Conservation (phyloP, 2,329 filamentous ascomycete species). For the Ceratocystis diversiconidia region DNA sequence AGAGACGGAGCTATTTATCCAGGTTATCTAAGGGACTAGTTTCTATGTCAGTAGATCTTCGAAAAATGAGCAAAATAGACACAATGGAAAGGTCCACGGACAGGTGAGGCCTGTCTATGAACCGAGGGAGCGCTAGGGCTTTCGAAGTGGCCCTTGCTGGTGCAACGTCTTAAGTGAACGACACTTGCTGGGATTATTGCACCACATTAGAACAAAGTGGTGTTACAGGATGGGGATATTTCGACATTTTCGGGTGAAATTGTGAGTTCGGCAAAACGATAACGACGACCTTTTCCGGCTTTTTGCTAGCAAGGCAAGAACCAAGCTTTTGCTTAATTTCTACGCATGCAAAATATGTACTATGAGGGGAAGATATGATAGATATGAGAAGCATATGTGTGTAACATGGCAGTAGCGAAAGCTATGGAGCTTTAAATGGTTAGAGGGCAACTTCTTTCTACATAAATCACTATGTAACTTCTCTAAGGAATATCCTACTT, state of each 20-base stretch:
- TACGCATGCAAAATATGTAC: not conserved
- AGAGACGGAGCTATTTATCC: not conserved
- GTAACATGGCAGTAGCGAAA: not conserved
- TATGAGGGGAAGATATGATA: too few relatives aligned
- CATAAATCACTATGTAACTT: not conserved
- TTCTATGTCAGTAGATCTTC: not conserved
- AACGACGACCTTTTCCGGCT: not conserved
- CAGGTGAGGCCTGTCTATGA: not conserved
- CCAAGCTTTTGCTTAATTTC: not conserved
- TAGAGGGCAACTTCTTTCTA: not conserved
- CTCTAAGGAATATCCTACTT: not conserved
- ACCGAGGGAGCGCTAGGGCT: not conserved
- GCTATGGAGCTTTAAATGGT: too few relatives aligned
- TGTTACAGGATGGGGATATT: not conserved
- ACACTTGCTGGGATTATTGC: constrained; percentile 8
- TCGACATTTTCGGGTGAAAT: not conserved
- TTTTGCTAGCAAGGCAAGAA: not conserved
- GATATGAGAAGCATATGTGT: not conserved
- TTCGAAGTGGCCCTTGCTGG: not conserved
- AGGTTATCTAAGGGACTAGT: too few relatives aligned
- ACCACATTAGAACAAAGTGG: not conserved
- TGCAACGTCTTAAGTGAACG: not conserved
- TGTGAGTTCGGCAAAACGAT: not conserved
- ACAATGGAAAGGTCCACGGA: not conserved
- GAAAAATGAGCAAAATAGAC: not conserved